Percentiles rank a stretch among this genome's conserved stretches.
phyloP scores from a whole-genome alignment of 345 rosid species.

The Eucalyptus microcorys region DNA sequence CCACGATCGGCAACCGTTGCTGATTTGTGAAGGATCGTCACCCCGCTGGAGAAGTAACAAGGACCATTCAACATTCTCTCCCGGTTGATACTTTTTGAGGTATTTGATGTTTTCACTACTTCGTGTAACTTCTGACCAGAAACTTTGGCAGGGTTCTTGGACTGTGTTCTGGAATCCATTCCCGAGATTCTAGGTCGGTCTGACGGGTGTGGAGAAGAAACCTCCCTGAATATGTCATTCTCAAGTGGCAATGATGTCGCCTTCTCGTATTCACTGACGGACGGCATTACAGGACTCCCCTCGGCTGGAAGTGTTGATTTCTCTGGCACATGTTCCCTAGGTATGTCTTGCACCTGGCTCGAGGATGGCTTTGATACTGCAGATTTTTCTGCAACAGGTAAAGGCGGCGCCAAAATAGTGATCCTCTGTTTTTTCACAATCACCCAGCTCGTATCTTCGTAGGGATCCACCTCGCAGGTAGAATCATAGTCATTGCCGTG shows the following conservation, averaged over 20 bases:
- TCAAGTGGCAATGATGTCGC: background rate
- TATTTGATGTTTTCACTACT: slow-evolving; percentile 4
- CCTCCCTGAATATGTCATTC: background rate
- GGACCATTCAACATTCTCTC: slow-evolving; percentile 21
- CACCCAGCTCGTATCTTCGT: background rate
- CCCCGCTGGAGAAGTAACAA: slow-evolving; percentile 20
- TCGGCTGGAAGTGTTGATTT: background rate
- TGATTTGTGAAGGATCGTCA: slow-evolving; percentile 26
- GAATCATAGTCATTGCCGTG: background rate
- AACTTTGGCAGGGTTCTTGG: background rate
- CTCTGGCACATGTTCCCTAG: background rate
- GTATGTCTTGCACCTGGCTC: background rate
- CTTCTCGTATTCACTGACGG: background rate
- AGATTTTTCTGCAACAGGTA: background rate
- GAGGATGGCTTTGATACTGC: background rate
- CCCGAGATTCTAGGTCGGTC: background rate
- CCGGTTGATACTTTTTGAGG: slow-evolving; percentile 13
- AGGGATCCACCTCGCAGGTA: background rate
- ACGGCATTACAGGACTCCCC: background rate
- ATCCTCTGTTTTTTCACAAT: slow-evolving; percentile 6
- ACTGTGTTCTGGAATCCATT: background rate
- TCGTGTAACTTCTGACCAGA: background rate
- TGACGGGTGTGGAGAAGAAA: background rate
- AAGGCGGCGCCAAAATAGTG: slow-evolving; percentile 2
- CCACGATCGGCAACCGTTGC: too few species aligned